Evolutionary conservation across 768 basidiomycete genomes (phyloP).

Genomic region (Dentipellis fragilis): DNA sequence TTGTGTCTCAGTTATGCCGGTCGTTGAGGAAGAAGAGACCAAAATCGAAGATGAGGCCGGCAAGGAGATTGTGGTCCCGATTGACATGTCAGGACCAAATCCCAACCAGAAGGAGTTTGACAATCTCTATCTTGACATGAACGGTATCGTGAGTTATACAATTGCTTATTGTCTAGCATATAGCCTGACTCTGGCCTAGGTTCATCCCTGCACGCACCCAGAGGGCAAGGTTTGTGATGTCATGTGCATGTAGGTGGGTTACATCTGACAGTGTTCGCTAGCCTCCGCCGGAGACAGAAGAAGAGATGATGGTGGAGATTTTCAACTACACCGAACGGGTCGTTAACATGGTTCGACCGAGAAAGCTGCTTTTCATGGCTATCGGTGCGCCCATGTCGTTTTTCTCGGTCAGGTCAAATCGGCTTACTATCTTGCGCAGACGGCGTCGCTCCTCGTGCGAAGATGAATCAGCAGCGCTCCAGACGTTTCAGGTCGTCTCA

Average conservation of each 20-base stretch:
- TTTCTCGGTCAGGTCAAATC: conserved; percentile 2
- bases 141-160: conserved; percentile 71
- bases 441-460: conserved; percentile 94
- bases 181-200: conserved; percentile 30
- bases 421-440: conserved; percentile 37
- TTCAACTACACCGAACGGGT: conserved; percentile 96
- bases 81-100: conserved; percentile 73
- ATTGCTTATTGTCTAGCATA: neutral
- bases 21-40: conserved; percentile 76
- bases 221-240: conserved; percentile 69
- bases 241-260: neutral
- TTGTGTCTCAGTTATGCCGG: conserved; percentile 47
- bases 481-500: conserved; percentile 92
- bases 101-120: conserved; percentile 97
- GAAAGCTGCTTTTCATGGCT: conserved; percentile 96
- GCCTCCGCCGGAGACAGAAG: conserved; percentile 96
- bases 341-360: conserved; percentile 92
- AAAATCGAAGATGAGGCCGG: conserved; percentile 62
- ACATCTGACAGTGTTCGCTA: conserved; percentile 20
- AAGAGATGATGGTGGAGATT: conserved; percentile 98
- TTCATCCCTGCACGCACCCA: conserved; percentile 98
- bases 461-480: conserved; percentile 99
- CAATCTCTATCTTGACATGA: conserved; percentile 98
- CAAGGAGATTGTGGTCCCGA: conserved; percentile 55
- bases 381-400: conserved; percentile 55